phyloP scores from a whole-genome alignment of 1,284 basidiomycete species.

The Meira miltonrushii region DNA sequence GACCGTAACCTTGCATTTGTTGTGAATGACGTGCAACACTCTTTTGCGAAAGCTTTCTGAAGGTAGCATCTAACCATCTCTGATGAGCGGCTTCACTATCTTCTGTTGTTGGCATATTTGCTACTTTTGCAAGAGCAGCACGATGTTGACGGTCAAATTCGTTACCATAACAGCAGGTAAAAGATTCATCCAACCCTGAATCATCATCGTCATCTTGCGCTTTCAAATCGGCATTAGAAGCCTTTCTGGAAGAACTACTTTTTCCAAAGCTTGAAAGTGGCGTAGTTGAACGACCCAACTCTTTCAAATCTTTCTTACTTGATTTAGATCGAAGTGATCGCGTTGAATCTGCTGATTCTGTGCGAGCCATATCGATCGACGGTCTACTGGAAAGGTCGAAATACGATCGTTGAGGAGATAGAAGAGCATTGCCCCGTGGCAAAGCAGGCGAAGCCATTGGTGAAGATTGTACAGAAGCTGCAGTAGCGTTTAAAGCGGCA shows the following conservation, averaged over 20 bases:
- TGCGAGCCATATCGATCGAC: background rate
- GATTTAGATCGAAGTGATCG: background rate
- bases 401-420: background rate
- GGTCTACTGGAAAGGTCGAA: too few relatives aligned
- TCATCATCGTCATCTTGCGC: background rate
- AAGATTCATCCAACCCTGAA: background rate
- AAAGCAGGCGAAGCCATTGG: background rate
- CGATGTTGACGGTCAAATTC: conserved; percentile 4
- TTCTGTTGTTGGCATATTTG: background rate
- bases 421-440: background rate
- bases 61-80: conserved; percentile 4
- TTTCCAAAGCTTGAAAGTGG: background rate
- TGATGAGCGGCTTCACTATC: background rate
- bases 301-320: background rate
- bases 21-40: background rate
- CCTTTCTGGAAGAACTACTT: background rate
- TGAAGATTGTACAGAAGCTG: background rate
- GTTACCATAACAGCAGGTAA: background rate
- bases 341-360: background rate
- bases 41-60: conserved; percentile 1
- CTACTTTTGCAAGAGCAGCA: background rate
- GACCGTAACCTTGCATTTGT: background rate
- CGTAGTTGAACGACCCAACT: background rate
- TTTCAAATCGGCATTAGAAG: too few relatives aligned
- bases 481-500: background rate